Evolutionary conservation across 768 basidiomycete species (phyloP), one percentile per base, ranked within the genome.

Genomic region (Hericium alpestre): DNA sequence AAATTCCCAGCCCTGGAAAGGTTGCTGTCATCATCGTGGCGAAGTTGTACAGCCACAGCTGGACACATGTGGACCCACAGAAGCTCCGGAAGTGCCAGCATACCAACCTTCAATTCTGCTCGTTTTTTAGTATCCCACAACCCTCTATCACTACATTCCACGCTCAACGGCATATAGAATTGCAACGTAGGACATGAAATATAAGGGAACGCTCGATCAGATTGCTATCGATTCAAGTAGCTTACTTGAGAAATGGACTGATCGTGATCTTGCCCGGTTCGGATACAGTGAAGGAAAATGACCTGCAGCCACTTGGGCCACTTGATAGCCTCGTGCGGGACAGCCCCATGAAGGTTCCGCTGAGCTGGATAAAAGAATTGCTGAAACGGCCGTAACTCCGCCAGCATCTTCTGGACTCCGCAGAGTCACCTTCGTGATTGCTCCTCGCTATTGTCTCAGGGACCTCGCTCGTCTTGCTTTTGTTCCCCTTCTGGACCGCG

Each of bases 21-120:
- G 32, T 32, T 32, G 32, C 32, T 32, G 32, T 32, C 32, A 32
- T 32, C 32, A 32, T 10, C 32, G 32, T 32, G 32, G 32, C 32
- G 43, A 46, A 46, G 43, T 9, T 18, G 23, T 38, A 43, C 22
- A 22, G 22, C 27, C 27, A 15, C 41, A n/a, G 16, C 32, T 46
- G 69, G 69, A 70, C 67, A 67, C 64, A 70, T 65, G 64, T 7
- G 65, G 65, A 66, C 65, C 65, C 64, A 70, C 66, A 60, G 53
- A 48, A 57, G 58, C 37, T 22, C 12, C 32, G 16, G 20, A 16
- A 40, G 8, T 13, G n/a, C 16, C 18, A 53, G 38, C 3, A 8
- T n/a, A n/a, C 13, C 50, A 16, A 16, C 22, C 50, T n/a, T 51
- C 25, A 51, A 11, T 20, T 16, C 50, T 25, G n/a, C 32, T 32